Base-by-base conservation (phyloP, 169 alveolate species). In the Amoebophrya sp. region DNA sequence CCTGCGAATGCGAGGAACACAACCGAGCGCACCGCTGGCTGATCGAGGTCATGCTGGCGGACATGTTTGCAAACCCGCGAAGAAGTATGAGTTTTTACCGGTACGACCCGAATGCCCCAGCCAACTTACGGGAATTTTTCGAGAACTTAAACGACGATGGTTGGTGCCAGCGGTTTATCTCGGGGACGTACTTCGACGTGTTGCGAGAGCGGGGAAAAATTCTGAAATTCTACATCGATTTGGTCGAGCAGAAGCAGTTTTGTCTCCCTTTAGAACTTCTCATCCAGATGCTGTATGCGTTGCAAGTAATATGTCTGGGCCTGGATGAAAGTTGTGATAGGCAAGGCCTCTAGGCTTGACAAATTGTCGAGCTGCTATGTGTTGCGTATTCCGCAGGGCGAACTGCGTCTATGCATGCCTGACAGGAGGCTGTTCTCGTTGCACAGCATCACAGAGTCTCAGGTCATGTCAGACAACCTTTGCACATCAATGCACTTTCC, bases 131-230 rank as follows among this genome's bases (percentile, higher is more conserved):
- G 35, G 35, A 66, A 3, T 66, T 66, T 25, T 66, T 66, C 35
- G 10, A n/a, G 10, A 3, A n/a, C 35, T 25, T 66, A 25, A n/a
- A 66, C 35, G 35, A 66, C 83, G 35, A 66, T 25, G 35, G 32
- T 7, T 66, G 83, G 83, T 66, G 83, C 35, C 83, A 66, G 83
- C 83, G 83, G 32, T 66, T 66, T 25, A 66, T 66, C 32, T 25
- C 38, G 7, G 83, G 83, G 35, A 66, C 83, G 35, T 66, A 66
- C 83, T 66, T 66, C 83, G 83, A 66, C 83, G 83, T 66, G 29
- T 25, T 66, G 83, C 83, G 83, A 3, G 7, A 18, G 83, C 29
- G 18, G 83, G 83, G 83, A 7, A 18, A n/a, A 3, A 66, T 66
- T 1, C 35, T 66, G 32, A 25, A 66, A 3, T 66, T 25, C 35